Evolutionary conservation across 1,284 basidiomycete genomes (phyloP).

Genomic region (Moesziomyces aphidis): DNA sequence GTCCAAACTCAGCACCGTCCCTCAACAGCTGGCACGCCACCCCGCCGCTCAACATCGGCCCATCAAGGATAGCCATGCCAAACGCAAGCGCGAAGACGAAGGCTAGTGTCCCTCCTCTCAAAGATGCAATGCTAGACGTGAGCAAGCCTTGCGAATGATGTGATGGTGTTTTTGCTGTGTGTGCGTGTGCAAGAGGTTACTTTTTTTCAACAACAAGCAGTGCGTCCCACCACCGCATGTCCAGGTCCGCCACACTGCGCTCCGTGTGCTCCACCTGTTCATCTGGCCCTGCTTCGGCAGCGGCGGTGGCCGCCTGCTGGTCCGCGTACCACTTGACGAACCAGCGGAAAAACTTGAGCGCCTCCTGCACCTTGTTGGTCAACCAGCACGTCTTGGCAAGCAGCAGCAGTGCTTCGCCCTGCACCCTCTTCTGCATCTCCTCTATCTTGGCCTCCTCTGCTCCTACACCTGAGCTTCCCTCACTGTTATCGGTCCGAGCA

Average conservation of each 20-base stretch:
- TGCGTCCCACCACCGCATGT: constrained; percentile 41
- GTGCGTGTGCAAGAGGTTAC: not conserved
- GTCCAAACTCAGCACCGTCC: constrained; percentile 55
- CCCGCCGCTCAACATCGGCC: constrained; percentile 56
- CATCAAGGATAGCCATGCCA: constrained; percentile 20
- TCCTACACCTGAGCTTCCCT: too few species aligned
- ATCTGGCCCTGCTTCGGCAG: not conserved
- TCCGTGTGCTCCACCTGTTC: not conserved
- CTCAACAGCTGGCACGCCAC: constrained; percentile 55
- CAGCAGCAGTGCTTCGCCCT: constrained; percentile 30
- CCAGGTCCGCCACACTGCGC: constrained; percentile 17
- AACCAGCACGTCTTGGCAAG: constrained; percentile 32
- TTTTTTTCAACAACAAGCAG: constrained; percentile 17
- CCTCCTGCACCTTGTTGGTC: constrained; percentile 32
- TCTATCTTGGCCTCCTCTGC: not conserved
- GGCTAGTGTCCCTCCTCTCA: constrained; percentile 3
- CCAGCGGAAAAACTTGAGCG: constrained; percentile 34
- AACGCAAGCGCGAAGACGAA: constrained; percentile 44
- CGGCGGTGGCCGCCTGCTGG: constrained; percentile 13
- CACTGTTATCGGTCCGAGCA: not conserved
- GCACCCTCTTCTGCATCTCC: constrained; percentile 29
- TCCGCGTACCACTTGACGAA: constrained; percentile 34
- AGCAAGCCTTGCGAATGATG: not conserved
- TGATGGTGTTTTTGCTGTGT: not conserved
- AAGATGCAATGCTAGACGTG: not conserved